These are phyloP conservation scores for Mollisia scopiformis DNA, from an alignment of 2,329 filamentous ascomycete species.

Conservation along the genomic window DNA sequence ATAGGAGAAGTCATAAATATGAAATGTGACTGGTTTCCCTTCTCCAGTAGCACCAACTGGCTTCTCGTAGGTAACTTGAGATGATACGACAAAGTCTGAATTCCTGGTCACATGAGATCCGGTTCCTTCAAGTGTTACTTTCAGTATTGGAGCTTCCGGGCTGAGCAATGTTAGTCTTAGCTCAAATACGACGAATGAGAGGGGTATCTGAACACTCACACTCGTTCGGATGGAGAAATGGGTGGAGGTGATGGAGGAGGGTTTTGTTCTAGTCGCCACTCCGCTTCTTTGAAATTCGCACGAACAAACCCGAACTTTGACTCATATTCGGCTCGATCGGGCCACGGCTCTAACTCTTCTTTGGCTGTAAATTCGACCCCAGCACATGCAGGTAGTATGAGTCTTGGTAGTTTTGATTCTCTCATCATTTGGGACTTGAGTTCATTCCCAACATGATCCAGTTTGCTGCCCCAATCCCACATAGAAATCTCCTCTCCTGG, in stretches of 20 bases:
- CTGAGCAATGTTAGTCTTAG: not conserved
- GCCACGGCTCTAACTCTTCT: conserved; percentile 2
- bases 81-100: not conserved
- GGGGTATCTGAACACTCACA: not conserved
- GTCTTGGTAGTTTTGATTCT: conserved; percentile 1
- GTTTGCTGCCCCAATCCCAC: conserved; percentile 1
- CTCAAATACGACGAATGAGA: not conserved
- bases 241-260: not conserved
- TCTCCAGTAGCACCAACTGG: not conserved
- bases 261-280: not conserved
- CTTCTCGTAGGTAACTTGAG: not conserved
- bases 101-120: not conserved
- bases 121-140: not conserved
- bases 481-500: not conserved
- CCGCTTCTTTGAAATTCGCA: not conserved
- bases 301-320: not conserved
- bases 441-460: conserved; percentile 1
- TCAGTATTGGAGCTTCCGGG: not conserved
- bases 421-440: not conserved
- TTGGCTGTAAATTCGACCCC: not conserved
- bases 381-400: not conserved
- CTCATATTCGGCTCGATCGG: not conserved
- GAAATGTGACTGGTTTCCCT: not conserved
- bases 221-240: not conserved
- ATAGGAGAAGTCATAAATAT: not conserved